Evolutionary conservation across 345 rosid species (phyloP), one percentile per base, ranked within the genome.

Genomic region (Gossypium raimondii): DNA sequence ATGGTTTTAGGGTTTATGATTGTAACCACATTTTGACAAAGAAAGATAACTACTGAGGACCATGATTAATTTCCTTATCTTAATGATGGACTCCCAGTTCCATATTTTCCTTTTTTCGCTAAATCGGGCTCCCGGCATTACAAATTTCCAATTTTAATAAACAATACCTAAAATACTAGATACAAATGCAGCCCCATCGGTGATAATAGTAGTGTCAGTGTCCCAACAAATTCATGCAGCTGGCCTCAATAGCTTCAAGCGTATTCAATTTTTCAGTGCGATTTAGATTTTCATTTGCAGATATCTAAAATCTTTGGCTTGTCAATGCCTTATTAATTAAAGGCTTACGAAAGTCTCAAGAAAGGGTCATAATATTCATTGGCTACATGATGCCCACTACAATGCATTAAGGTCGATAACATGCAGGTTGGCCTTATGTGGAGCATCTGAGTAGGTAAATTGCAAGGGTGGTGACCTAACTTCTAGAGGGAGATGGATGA

Each of bases 231-330:
- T 34, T 8, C 67, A 63, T 8, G 3, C 20, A 16, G 22, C 44
- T 16, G 67, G 47, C 12, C 45, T 45, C 22, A 29, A 8, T 29
- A 7, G 67, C 67, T 62, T 62, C 45, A 29, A 1, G 12, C 16
- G 67, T 7, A 16, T 29, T 16, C 16, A 29, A 62, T 11, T 34
- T 62, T 34, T 7, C 24, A 9, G 68, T 22, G 38, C 7, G 1
- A 5, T 34, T 34, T 34, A 11, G 25, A 64, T n/a, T 7, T 9
- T 64, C 47, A 17, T 38, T 63, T 64, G 25, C 9, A 38, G 50
- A 64, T 64, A 64, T 41, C 48, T 52, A 47, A 22, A 67, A 67
- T 67, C 72, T 48, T 14, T 9, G 41, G 56, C 41, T 24, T 67
- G 41, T 67, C 25, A 14, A 22, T 13, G 71, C 55, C 70, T 13